phyloP scores from a whole-genome alignment of 2,329 filamentous ascomycete species.

The Penicillium sp. region DNA sequence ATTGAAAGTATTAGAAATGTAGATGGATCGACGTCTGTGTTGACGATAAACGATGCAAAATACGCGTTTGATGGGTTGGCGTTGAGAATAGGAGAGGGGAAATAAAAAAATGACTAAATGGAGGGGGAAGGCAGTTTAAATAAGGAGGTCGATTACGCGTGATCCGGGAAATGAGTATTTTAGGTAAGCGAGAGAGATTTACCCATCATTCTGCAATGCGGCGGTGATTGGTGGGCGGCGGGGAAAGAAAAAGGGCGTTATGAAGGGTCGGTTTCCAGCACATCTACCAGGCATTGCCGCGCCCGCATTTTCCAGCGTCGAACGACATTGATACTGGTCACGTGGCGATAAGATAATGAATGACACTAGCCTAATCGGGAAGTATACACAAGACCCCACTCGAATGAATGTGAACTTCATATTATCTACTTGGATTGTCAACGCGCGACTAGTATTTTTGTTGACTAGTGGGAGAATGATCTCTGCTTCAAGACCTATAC shows the following conservation, averaged over 20 bases:
- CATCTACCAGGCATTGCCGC: constrained; percentile 18
- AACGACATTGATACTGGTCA: constrained; percentile 14
- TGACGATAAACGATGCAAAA: constrained; percentile 17
- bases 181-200: constrained; percentile 25
- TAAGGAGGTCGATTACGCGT: constrained; percentile 34
- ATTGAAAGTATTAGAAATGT: constrained; percentile 15
- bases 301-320: constrained; percentile 17
- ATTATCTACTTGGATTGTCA: not conserved
- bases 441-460: not conserved
- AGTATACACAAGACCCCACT: not conserved
- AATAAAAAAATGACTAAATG: constrained; percentile 17
- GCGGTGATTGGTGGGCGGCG: constrained; percentile 35
- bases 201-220: constrained; percentile 25
- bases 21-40: not conserved
- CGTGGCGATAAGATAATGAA: constrained; percentile 20
- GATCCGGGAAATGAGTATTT: constrained; percentile 21
- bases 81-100: constrained; percentile 8
- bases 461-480: not conserved
- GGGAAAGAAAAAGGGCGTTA: constrained; percentile 37
- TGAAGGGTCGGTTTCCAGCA: constrained; percentile 40
- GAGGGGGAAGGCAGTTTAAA: constrained; percentile 29
- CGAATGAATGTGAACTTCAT: not conserved
- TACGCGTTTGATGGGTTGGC: constrained; percentile 9
- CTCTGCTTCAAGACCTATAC: too few species aligned
- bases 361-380: not conserved